A percentile compares a stretch with the other conserved stretches of the same genome.
These are phyloP conservation scores for Geranium brycei DNA, from an alignment of 345 rosid species.

Conservation along the genomic window DNA sequence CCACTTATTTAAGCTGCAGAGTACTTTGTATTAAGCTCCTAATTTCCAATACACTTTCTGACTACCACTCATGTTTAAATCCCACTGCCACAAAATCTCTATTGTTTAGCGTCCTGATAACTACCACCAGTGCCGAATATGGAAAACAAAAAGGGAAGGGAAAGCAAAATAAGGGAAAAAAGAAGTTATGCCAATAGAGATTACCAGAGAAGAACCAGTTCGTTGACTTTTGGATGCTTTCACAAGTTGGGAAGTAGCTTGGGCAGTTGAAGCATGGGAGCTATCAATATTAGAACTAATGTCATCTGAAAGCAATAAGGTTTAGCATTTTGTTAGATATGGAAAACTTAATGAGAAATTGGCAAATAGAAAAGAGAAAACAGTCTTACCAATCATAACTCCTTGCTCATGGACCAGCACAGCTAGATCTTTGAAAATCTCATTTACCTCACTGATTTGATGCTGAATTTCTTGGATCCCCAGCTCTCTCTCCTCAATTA, in stretches of 20 bases:
- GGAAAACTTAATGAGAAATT: background rate
- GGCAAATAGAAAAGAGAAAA: background rate
- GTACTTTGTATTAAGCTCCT: no score
- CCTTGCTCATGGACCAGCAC: constrained; percentile 55
- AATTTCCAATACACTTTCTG: no score
- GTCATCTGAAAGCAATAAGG: constrained; percentile 33
- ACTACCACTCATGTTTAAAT: no score
- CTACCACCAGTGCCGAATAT: constrained; percentile 42
- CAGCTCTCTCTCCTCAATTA: constrained; percentile 66
- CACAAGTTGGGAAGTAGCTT: constrained; percentile 42
- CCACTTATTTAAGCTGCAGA: no score
- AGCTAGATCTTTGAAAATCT: constrained; percentile 66
- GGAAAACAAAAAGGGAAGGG: constrained; percentile 49
- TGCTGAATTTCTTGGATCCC: constrained; percentile 62
- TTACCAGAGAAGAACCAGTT: constrained; percentile 59
- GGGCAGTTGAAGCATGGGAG: constrained; percentile 44
- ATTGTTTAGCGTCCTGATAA: background rate
- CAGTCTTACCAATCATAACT: constrained; percentile 39
- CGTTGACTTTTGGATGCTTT: constrained; percentile 51
- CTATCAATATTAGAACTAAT: constrained; percentile 48
- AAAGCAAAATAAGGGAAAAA: constrained; percentile 47
- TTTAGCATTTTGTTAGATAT: background rate
- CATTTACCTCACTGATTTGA: constrained; percentile 61
- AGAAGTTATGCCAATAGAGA: background rate
- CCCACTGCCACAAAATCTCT: background rate